Base-by-base conservation (phyloP, 2,329 filamentous ascomycete species). In the Botryosphaeria dothidea region DNA sequence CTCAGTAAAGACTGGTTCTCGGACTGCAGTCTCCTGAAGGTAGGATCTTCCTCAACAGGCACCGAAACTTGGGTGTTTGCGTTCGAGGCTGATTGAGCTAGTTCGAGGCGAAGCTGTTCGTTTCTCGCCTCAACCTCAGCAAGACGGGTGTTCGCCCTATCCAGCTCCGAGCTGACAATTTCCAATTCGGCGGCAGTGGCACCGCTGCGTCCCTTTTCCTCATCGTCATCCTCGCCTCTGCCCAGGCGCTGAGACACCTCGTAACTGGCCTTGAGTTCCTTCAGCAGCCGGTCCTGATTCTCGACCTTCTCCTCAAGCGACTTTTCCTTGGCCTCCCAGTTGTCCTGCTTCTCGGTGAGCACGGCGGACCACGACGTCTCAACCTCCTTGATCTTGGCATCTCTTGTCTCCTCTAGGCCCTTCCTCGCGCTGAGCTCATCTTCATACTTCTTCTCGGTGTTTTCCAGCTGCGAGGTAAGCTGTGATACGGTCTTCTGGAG, bases 251-350 rank as follows among this genome's bases (percentile, higher is more conserved):
- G 93, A 51, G 92, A 95, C 63, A 99, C 95, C 78, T 99, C 95
- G 74, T 97, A 97, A 80, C 89, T 97, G 27, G 95, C 95, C 79
- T 97, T 98, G 74, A 98, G 88, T 77, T 99, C 96, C 73, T 91
- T 97, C 70, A 99, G 80, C 43, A 99, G 80, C 6, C 93, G 88
- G 56, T 99, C 95, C 75, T 99, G 94, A 71, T 90, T 96, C 77
- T 97, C 94, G 3, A 96, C 84, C 79, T 97, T 98, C 71, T 98
- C 94, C 73, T 97, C 93, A 66, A 97, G 79, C 29, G 87, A 88
- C 80, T 91, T 92, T 81, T 99, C 95, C 75, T 96, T 97, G 8
- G 94, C 89, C 62, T 91, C 89, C 95, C 95, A 99, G 74, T 99
- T 99, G 76, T 94, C 92, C 72, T 92, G 90, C 80, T 97, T 97